phyloP scores from a whole-genome alignment of 371 early-diverging fungal genomes.

The Entomophthora muscae region DNA sequence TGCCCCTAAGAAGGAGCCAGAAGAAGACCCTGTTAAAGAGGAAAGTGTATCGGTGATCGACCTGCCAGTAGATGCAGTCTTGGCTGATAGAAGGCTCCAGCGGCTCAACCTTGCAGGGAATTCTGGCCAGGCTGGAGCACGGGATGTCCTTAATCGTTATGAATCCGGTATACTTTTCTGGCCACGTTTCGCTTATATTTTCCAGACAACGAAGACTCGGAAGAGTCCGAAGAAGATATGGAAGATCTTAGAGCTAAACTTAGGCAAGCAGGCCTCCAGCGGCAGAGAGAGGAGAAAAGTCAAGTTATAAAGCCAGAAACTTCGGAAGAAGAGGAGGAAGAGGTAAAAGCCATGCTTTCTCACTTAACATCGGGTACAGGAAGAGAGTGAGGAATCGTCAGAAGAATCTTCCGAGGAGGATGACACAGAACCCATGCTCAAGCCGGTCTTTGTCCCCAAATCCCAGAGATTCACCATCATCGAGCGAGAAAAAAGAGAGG shows the following conservation, averaged over 20 bases:
- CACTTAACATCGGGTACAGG: slow-evolving; percentile 9
- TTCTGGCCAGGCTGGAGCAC: neutral
- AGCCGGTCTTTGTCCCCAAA: slow-evolving; percentile 75
- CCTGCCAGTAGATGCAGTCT: neutral
- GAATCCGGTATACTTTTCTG: neutral
- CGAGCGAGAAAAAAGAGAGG: slow-evolving; percentile 39
- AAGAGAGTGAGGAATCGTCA: slow-evolving; percentile 18
- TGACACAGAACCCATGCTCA: slow-evolving; percentile 25
- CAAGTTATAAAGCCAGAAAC: slow-evolving; percentile 3
- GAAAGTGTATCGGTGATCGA: neutral
- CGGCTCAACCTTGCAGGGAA: neutral
- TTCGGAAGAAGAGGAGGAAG: slow-evolving; percentile 13
- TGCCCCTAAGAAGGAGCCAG: neutral
- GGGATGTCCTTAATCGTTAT: neutral
- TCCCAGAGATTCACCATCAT: slow-evolving; percentile 42
- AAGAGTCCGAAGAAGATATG: neutral
- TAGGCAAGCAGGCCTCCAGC: neutral
- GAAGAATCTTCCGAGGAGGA: slow-evolving; percentile 29
- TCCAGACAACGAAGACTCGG: neutral
- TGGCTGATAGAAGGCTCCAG: slow-evolving; percentile 1
- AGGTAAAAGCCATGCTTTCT: slow-evolving; percentile 1
- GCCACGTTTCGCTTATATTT: neutral
- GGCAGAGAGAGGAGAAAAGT: neutral
- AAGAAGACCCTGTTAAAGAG: neutral
- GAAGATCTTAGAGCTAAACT: neutral